Evolutionary conservation across 768 basidiomycete genomes (phyloP).

Genomic region (Pisolithus microcarpus): DNA sequence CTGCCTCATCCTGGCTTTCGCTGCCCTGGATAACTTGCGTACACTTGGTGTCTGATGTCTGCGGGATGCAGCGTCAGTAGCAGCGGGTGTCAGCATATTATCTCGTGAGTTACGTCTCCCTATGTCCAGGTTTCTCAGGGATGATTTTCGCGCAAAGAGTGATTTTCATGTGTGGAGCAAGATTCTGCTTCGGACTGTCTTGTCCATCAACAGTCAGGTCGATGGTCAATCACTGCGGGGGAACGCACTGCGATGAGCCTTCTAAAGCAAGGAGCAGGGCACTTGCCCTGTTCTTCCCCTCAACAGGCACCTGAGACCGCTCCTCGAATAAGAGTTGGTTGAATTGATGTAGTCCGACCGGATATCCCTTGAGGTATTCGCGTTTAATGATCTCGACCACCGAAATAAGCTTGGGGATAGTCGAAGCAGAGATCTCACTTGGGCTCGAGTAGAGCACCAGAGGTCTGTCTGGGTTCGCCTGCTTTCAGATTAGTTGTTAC

Average conservation of each 20-base stretch:
- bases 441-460: conserved; percentile 59
- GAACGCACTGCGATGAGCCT: conserved; percentile 54
- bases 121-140: conserved; percentile 30
- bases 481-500: conserved; percentile 1
- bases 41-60: conserved; percentile 52
- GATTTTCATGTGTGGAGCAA: conserved; percentile 64
- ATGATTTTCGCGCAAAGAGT: conserved; percentile 48
- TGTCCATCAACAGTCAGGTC: neutral
- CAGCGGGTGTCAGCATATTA: neutral
- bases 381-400: conserved; percentile 83
- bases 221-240: neutral
- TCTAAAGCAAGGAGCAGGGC: conserved; percentile 36
- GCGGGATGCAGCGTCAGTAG: conserved; percentile 9
- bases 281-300: conserved; percentile 26
- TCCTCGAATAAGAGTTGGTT: conserved; percentile 55
- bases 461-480: conserved; percentile 44
- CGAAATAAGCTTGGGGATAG: conserved; percentile 58
- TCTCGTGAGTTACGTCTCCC: conserved; percentile 32
- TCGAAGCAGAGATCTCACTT: conserved; percentile 26
- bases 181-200: conserved; percentile 44
- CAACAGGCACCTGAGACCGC: conserved; percentile 16
- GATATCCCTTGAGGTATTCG: conserved; percentile 55
- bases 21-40: conserved; percentile 51
- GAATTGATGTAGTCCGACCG: conserved; percentile 66
- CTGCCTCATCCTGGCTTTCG: conserved; percentile 48